Evolutionary conservation across 331 rosid species (phyloP), one percentile per base, ranked within the genome.

Genomic region (Acacia pycnantha): DNA sequence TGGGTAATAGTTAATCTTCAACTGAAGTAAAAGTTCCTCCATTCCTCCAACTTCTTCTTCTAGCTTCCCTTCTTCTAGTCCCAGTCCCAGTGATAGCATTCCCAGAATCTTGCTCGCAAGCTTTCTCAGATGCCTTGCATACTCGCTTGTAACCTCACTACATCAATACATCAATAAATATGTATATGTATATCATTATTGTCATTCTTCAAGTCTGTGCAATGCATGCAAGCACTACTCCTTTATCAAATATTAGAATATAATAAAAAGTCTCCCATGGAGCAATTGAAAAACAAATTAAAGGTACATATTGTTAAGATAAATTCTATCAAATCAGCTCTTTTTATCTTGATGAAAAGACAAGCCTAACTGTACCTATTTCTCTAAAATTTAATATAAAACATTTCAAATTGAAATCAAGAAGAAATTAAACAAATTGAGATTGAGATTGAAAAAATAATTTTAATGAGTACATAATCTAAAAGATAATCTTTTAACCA

Each of bases 1-100:
- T 2, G 98, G 97, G 83, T 94, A 94, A 58, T 94, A 94, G 77
- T 94, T 94, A 51, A 94, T 94, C 75, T 94, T 94, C 91, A 94
- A 73, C 16, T 92, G 94, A 29, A 94, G 93, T 11, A 92, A 78
- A 29, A 94, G 91, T 47, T 94, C 98, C 56, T 94, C 97, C 66
- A 85, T 68, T 0, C 98, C 97, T 11, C 98, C 98, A 1, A 90
- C 98, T 82, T 92, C 97, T 70, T 90, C 81, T 78, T 94, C 98
- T n/a, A 94, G 73, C 69, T 94, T 90, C 24, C 90, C 92, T 82
- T 88, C 92, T 83, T 90, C 97, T n/a, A 94, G 22, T 3, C 98
- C 98, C 83, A 94, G 47, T 16, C 88, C 94, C 9, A 94, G 83
- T 22, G 98, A 92, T 35, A 92, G 83, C 1, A 80, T 81, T 11